Conservation (phyloP, 73 alveolate species). For the Paramecium tetraurelia region DNA sequence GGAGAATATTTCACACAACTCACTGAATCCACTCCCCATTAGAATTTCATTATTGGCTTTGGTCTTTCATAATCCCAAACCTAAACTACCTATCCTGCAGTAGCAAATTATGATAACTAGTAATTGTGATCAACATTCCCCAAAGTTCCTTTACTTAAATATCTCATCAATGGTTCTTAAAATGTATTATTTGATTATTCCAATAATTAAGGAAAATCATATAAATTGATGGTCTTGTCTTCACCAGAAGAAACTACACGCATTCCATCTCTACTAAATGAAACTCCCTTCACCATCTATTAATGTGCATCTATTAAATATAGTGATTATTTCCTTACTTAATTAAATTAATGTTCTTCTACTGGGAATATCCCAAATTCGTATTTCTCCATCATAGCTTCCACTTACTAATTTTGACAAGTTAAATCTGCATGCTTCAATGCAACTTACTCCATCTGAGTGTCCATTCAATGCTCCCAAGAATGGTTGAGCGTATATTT, state of each 20-base stretch:
- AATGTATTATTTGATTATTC: conserved; percentile 26
- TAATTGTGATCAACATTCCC: conserved; percentile 52
- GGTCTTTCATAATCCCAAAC: conserved; percentile 97
- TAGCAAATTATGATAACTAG: conserved; percentile 34
- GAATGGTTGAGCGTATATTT: conserved; percentile 61
- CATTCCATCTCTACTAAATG: conserved; percentile 58
- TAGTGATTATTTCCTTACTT: neutral
- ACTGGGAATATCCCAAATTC: conserved; percentile 61
- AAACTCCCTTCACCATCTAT: conserved; percentile 53
- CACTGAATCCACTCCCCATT: conserved; percentile 95
- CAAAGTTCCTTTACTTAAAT: conserved; percentile 42
- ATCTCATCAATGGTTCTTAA: conserved; percentile 49
- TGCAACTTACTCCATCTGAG: conserved; percentile 52
- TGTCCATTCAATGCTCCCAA: conserved; percentile 60
- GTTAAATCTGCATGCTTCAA: conserved; percentile 45
- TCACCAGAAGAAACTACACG: conserved; percentile 58
- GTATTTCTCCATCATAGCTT: conserved; percentile 62
- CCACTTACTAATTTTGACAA: conserved; percentile 58
- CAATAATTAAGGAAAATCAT: conserved; percentile 48
- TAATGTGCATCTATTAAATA: conserved; percentile 48
- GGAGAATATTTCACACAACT: conserved; percentile 91
- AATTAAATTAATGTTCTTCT: conserved; percentile 45
- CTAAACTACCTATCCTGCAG: conserved; percentile 85
- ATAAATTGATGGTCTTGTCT: conserved; percentile 52
- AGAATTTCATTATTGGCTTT: conserved; percentile 85